These are phyloP conservation scores for Tilletiaria anomala DNA, from an alignment of 1,284 basidiomycete species.

Conservation along the genomic window DNA sequence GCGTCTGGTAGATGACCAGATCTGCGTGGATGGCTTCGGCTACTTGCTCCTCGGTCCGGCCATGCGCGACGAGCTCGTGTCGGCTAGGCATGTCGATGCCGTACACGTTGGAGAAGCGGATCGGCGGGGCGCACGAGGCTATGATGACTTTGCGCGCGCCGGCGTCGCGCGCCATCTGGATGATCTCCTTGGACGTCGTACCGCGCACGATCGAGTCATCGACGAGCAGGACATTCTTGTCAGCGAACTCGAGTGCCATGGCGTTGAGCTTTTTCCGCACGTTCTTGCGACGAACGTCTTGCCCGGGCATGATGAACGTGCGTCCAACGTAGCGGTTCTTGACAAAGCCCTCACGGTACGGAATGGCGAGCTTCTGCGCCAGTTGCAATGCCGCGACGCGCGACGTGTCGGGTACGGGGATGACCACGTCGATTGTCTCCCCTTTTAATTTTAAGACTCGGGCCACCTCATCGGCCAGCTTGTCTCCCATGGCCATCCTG, in stretches of 20 bases:
- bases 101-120: conserved; percentile 89
- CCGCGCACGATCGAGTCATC: conserved; percentile 98
- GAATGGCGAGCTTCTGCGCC: conserved; percentile 74
- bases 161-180: conserved; percentile 98
- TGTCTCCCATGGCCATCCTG: conserved; percentile 98
- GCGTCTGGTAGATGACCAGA: conserved; percentile 91
- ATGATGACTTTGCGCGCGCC: conserved; percentile 95
- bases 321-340: conserved; percentile 94
- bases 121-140: conserved; percentile 91
- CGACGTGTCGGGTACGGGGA: conserved; percentile 94
- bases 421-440: conserved; percentile 55
- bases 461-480: conserved; percentile 72
- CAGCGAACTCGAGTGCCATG: conserved; percentile 94
- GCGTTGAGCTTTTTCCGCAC: conserved; percentile 93
- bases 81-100: conserved; percentile 99
- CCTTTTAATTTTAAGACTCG: conserved; percentile 55
- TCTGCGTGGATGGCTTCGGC: conserved; percentile 82
- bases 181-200: conserved; percentile 95
- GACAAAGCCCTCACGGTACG: conserved; percentile 95
- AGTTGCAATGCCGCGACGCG: conserved; percentile 89
- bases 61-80: conserved; percentile 79
- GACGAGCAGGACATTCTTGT: conserved; percentile 85
- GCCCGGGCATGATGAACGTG: conserved; percentile 99
- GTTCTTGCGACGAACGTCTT: conserved; percentile 67
- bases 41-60: conserved; percentile 59